phyloP scores from a whole-genome alignment of 257 asterid species.

The Handroanthus guayacan region DNA sequence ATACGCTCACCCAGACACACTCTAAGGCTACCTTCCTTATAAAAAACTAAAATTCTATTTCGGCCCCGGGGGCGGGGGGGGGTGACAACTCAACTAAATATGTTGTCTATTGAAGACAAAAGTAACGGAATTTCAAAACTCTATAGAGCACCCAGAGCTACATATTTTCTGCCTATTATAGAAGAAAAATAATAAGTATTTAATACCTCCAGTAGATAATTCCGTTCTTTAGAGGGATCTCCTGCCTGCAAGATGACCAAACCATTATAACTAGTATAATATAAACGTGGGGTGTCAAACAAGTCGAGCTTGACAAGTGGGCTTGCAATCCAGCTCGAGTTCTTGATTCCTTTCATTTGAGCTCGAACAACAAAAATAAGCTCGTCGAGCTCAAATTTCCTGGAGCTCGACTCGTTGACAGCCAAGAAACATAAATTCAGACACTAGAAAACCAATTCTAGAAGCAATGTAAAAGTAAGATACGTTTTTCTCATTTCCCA shows the following conservation, averaged over 20 bases:
- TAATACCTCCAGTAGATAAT: conserved; percentile 69
- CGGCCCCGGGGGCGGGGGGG: too few relatives aligned
- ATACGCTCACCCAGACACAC: too few relatives aligned
- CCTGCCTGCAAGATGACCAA: conserved; percentile 58
- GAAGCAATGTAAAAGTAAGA: background rate
- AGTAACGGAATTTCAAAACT: background rate
- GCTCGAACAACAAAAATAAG: too few relatives aligned
- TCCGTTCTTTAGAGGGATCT: conserved; percentile 75
- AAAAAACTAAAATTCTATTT: background rate
- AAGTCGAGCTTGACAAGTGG: too few relatives aligned
- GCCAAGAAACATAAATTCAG: too few relatives aligned
- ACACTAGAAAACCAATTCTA: background rate
- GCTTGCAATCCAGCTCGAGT: too few relatives aligned
- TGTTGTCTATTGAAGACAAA: background rate
- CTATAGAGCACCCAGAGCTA: background rate
- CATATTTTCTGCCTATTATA: background rate
- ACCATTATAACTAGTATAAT: conserved; percentile 2
- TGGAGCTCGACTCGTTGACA: too few relatives aligned
- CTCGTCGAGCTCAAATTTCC: too few relatives aligned
- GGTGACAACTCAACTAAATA: conserved; percentile 9
- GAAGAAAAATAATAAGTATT: background rate
- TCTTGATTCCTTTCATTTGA: too few relatives aligned
- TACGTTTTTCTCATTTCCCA: background rate
- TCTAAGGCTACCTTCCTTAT: background rate
- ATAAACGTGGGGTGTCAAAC: background rate